phyloP scores from a whole-genome alignment of 768 basidiomycete species.

The Lyophyllum decastes region DNA sequence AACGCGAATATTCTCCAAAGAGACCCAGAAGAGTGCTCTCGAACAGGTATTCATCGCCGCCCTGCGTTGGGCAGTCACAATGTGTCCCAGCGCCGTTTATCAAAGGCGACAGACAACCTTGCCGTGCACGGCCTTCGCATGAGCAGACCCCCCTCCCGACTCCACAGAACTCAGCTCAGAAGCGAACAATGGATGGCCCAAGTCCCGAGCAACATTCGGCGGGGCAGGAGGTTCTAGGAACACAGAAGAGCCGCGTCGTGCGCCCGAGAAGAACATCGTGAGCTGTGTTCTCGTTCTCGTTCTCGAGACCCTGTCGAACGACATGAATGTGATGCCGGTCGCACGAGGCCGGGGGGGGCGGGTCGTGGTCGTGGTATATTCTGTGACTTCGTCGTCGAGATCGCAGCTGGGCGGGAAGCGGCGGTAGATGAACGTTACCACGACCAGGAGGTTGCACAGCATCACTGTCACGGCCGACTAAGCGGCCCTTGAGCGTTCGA shows the following conservation, averaged over 20 bases:
- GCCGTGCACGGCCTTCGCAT: too few relatives aligned
- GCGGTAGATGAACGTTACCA: conserved; percentile 20
- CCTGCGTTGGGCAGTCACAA: too few relatives aligned
- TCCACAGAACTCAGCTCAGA: background rate
- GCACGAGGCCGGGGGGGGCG: background rate
- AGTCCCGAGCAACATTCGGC: background rate
- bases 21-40: too few relatives aligned
- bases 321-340: background rate
- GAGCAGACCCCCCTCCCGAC: too few relatives aligned
- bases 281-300: background rate
- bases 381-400: conserved; percentile 9
- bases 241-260: conserved; percentile 11
- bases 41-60: too few relatives aligned
- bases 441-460: conserved; percentile 18
- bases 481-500: background rate
- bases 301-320: background rate
- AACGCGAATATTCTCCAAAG: too few relatives aligned
- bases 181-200: background rate
- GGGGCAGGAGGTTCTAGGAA: conserved; percentile 6
- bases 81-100: too few relatives aligned
- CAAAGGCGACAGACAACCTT: too few relatives aligned
- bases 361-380: background rate
- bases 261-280: background rate
- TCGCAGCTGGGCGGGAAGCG: conserved; percentile 11
- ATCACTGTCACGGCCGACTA: conserved; percentile 11